phyloP scores from a whole-genome alignment of 2,329 filamentous ascomycete species.

The Salinomyces thailandicus region DNA sequence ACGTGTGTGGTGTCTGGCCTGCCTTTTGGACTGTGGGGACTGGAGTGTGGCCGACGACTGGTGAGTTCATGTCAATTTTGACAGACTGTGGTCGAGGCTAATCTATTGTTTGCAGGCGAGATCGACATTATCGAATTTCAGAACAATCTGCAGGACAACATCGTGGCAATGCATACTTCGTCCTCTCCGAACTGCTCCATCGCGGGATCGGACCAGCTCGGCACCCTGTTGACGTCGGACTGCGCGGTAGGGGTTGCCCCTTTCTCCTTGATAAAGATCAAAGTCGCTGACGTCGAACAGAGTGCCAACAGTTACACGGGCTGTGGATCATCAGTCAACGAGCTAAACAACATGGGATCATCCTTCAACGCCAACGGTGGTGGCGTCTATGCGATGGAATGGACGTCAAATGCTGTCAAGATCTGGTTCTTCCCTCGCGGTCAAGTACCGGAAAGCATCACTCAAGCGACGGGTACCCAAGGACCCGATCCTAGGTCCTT shows the following conservation, averaged over 20 bases:
- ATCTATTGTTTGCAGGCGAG: conserved; percentile 24
- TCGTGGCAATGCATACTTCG: conserved; percentile 30
- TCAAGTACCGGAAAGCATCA: conserved; percentile 53
- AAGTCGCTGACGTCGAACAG: conserved; percentile 6
- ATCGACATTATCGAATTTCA: conserved; percentile 40
- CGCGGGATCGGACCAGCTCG: conserved; percentile 30
- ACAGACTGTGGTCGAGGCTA: neutral
- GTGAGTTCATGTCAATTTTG: conserved; percentile 25
- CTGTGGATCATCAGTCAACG: conserved; percentile 12
- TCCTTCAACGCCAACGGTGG: conserved; percentile 39
- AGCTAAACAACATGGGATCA: conserved; percentile 28
- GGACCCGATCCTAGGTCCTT: conserved; percentile 47
- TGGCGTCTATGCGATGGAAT: conserved; percentile 43
- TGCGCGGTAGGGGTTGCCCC: conserved; percentile 36
- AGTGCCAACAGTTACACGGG: conserved; percentile 36
- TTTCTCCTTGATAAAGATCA: neutral
- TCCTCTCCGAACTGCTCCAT: conserved; percentile 28
- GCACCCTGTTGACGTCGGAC: conserved; percentile 38
- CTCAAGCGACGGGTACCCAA: conserved; percentile 27
- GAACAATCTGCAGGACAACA: conserved; percentile 17
- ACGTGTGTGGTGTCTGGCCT: conserved; percentile 28
- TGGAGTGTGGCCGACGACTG: conserved; percentile 33
- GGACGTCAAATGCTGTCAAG: conserved; percentile 60
- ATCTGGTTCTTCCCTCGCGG: conserved; percentile 71
- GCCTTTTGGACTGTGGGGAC: conserved; percentile 18